A percentile compares a stretch with the other conserved stretches of the same genome.
Conservation (phyloP, 2,329 filamentous ascomycete genomes). For the Botryotinia convoluta region DNA sequence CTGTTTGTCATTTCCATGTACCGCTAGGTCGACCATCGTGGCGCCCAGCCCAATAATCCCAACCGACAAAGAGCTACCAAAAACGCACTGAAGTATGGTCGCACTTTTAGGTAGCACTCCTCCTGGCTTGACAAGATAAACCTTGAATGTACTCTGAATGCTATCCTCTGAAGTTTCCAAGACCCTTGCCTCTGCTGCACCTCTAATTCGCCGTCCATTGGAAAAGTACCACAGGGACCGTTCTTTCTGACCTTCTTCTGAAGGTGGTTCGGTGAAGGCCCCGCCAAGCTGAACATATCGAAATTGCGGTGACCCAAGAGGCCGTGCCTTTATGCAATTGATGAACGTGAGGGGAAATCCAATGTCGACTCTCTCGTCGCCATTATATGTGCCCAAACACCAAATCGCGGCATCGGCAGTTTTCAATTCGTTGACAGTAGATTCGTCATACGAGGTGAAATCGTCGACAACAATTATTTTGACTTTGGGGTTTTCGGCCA, state of each 20-base stretch:
- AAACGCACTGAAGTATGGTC: background rate
- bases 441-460: constrained; percentile 5
- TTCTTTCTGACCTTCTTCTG: background rate
- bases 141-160: background rate
- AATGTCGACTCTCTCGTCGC: background rate
- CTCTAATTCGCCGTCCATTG: background rate
- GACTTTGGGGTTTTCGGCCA: background rate
- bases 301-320: background rate
- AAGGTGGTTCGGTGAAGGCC: constrained; percentile 3
- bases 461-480: background rate
- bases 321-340: background rate
- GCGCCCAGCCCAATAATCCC: background rate
- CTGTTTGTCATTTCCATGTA: background rate
- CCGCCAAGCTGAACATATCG: constrained; percentile 1
- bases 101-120: background rate
- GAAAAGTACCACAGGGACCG: background rate
- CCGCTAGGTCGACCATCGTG: background rate
- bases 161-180: background rate
- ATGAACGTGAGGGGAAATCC: constrained; percentile 1
- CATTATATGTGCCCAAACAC: constrained; percentile 7
- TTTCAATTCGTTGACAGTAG: background rate
- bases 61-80: background rate
- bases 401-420: constrained; percentile 1
- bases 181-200: background rate
- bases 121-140: constrained; percentile 6